Conservation (phyloP, 305 asterid species). For the Fraxinus platypoda region DNA sequence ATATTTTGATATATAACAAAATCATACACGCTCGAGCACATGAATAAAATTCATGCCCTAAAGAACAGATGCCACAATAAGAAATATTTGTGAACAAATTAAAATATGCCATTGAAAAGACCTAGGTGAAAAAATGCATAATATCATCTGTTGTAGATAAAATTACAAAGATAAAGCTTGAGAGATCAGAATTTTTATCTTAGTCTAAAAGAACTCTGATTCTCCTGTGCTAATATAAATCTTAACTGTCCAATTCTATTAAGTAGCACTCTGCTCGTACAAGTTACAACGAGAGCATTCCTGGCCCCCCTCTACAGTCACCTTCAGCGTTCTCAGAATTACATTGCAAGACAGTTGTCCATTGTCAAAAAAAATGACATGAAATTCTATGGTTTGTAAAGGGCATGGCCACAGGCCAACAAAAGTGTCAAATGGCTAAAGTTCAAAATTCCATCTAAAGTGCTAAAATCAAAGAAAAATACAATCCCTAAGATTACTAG, state of each 20-base stretch:
- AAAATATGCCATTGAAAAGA: background rate
- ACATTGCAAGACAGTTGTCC: background rate
- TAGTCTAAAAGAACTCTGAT: background rate
- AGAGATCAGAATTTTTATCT: background rate
- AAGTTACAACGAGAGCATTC: background rate
- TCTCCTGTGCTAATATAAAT: background rate
- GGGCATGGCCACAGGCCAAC: background rate
- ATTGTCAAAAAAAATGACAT: background rate
- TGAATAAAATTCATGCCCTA: background rate
- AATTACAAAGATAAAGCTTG: background rate
- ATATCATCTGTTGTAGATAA: background rate
- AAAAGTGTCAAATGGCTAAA: background rate
- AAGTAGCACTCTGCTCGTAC: background rate
- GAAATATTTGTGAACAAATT: background rate
- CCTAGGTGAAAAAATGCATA: background rate
- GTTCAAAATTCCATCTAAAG: background rate
- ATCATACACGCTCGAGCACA: background rate
- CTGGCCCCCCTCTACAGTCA: background rate
- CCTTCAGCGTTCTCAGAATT: background rate
- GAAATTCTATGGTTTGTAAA: background rate
- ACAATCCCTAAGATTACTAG: background rate
- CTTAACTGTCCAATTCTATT: background rate
- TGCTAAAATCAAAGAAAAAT: background rate
- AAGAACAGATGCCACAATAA: background rate
- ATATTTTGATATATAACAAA: background rate